Evolutionary conservation across 768 basidiomycete species (phyloP).

Genomic region (Rhodotorula diobovata): DNA sequence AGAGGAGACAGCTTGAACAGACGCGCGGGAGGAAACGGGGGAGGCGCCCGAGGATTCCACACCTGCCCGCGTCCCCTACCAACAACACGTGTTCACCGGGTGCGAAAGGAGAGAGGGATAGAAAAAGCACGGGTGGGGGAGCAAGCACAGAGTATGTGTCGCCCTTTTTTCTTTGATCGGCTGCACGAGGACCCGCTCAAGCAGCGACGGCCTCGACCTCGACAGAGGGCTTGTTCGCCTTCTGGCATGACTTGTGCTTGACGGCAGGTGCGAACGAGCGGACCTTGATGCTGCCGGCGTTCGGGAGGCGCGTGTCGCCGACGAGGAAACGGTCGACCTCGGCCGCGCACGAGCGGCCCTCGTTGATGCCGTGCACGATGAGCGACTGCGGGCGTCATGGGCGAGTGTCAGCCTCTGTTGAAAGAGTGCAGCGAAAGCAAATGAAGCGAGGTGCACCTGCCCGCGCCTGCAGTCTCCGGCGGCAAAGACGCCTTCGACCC

Average conservation of each 20-base stretch:
- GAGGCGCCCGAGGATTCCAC: no score
- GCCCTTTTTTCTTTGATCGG: no score
- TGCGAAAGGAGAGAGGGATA: no score
- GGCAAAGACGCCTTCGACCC: constrained; percentile 78
- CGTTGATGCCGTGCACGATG: constrained; percentile 88
- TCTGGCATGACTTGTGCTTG: neutral
- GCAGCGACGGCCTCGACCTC: constrained; percentile 5
- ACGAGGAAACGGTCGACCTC: constrained; percentile 82
- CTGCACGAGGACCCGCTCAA: no score
- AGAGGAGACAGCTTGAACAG: no score
- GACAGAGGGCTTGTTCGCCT: no score
- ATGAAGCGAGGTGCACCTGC: constrained; percentile 51
- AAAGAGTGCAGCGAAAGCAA: no score
- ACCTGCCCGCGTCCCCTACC: no score
- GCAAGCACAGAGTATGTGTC: no score
- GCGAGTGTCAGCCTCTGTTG: neutral
- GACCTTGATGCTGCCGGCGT: constrained; percentile 38
- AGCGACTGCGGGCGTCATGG: constrained; percentile 52
- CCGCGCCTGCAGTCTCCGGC: constrained; percentile 95
- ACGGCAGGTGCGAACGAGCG: constrained; percentile 22
- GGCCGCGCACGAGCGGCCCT: constrained; percentile 84
- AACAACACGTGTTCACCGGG: no score
- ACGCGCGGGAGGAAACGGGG: no score
- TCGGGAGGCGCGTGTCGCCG: constrained; percentile 36
- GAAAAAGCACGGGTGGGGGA: no score